phyloP scores from a whole-genome alignment of 1,139 yeast genomes.

The Sporopachydermia cereana region DNA sequence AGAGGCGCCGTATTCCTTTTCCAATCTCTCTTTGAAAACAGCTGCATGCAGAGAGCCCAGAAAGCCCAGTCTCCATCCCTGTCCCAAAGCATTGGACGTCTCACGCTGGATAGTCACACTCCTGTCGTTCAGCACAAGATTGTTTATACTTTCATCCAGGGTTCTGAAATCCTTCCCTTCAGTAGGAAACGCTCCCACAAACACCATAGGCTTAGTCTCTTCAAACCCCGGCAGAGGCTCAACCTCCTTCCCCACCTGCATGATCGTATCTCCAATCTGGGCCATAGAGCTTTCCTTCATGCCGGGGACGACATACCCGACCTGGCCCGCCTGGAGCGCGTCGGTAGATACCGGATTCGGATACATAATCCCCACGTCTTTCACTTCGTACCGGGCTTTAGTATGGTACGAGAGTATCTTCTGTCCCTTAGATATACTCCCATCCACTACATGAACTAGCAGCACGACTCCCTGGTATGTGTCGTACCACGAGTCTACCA shows the following conservation, averaged over 20 bases:
- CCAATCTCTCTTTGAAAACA: constrained; percentile 83
- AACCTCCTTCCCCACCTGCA: constrained; percentile 53
- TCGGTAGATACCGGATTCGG: constrained; percentile 62
- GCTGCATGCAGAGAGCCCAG: constrained; percentile 92
- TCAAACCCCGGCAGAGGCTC: constrained; percentile 90
- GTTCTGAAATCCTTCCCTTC: constrained; percentile 86
- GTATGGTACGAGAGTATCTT: constrained; percentile 72
- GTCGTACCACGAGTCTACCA: constrained; percentile 97
- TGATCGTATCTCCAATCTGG: constrained; percentile 82
- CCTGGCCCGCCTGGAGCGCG: constrained; percentile 73
- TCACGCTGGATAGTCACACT: constrained; percentile 84
- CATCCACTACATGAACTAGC: constrained; percentile 78
- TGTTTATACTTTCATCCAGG: constrained; percentile 82
- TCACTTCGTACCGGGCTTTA: constrained; percentile 64
- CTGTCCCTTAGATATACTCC: constrained; percentile 60
- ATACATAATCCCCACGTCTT: constrained; percentile 91
- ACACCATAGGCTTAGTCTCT: constrained; percentile 96
- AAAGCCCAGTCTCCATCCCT: constrained; percentile 96
- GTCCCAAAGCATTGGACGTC: constrained; percentile 88
- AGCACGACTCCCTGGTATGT: constrained; percentile 88
- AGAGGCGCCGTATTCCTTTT: constrained; percentile 88
- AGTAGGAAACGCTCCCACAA: constrained; percentile 96
- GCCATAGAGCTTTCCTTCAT: constrained; percentile 86
- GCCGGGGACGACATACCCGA: constrained; percentile 87
- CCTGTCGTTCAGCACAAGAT: constrained; percentile 81